Base-by-base conservation (phyloP, 169 alveolate genomes). In the Plasmodium gonderi region DNA sequence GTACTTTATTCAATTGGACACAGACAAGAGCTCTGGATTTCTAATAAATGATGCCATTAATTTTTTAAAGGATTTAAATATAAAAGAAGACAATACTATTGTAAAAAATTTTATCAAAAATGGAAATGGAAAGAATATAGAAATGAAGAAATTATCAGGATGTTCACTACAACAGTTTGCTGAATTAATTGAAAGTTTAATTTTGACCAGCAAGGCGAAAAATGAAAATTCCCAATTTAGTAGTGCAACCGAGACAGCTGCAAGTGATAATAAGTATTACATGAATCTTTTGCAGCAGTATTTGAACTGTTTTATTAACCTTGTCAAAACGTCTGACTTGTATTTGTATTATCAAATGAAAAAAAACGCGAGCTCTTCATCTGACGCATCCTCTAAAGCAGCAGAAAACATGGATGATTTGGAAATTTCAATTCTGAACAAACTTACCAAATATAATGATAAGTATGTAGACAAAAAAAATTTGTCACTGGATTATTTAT, bases 131-230 rank as follows among this genome's bases (percentile, higher is more conserved):
- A 89, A 89, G 68, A 75, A 75, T 7, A 76, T 1, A 0, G 93
- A 89, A 40, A 54, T 76, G 51, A 89, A 89, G 69, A 89, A 89
- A 31, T 31, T 76, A 42, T 76, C 90, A 9, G 93, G 93, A 9
- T 89, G 93, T 64, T 76, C 93, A 20, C 79, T 89, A 89, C 93
- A 89, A 44, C 80, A 89, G 38, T 89, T 89, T 44, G 93, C 90
- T n/a, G 93, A 64, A 31, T 49, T 89, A 44, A 45, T 89, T 2
- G 93, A 89, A 64, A 89, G 54, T 49, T 7, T 89, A 42, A 89
- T 89, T 60, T 49, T 89, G 12, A 49, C 23, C 12, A 89, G 75
- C 68, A 89, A 89, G 69, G 33, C 93, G 49, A 74, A 20, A 49
- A 29, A n/a, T 38, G 38, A 44, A 68, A 36, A 69, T 68, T 40